A percentile compares a stretch with the other conserved stretches of the same genome.
These are phyloP conservation scores for Ophiostoma angusticollis DNA, from an alignment of 2,329 filamentous ascomycete genomes.

Conservation along the genomic window DNA sequence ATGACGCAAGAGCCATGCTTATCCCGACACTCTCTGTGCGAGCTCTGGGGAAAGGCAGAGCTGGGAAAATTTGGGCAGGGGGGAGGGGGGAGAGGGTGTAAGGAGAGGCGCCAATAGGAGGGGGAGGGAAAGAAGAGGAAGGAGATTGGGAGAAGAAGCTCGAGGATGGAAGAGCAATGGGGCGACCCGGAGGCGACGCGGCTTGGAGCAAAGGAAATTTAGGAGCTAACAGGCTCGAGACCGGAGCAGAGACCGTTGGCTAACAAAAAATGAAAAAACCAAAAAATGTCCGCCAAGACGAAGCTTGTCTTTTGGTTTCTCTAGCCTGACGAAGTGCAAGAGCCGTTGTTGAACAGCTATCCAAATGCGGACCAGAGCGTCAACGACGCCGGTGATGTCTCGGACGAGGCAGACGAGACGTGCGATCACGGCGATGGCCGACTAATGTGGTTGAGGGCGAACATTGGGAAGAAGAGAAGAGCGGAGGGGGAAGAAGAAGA, in stretches of 20 bases:
- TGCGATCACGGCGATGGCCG: neutral
- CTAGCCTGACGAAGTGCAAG: too few relatives aligned
- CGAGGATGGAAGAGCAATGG: neutral
- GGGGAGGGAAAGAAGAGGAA: neutral
- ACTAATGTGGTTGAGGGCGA: neutral
- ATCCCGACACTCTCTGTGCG: slow-evolving; percentile 7
- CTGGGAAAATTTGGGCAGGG: neutral
- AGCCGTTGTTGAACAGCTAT: too few relatives aligned
- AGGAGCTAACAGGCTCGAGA: too few relatives aligned
- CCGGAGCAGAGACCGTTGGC: too few relatives aligned
- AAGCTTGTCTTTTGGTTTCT: too few relatives aligned
- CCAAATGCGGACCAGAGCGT: too few relatives aligned
- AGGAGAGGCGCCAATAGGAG: neutral
- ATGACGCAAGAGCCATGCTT: slow-evolving; percentile 39
- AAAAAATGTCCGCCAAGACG: too few relatives aligned
- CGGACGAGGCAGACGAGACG: too few relatives aligned
- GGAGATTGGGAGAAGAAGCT: neutral
- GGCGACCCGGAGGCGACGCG: neutral
- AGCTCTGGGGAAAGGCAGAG: slow-evolving; percentile 1
- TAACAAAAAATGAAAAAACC: too few relatives aligned
- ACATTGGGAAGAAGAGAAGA: neutral
- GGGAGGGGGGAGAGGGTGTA: neutral
- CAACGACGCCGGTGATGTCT: too few relatives aligned
- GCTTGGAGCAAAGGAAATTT: too few relatives aligned
- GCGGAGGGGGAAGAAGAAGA: neutral